phyloP scores from a whole-genome alignment of 1,284 basidiomycete genomes.

The Tremellales sp. region DNA sequence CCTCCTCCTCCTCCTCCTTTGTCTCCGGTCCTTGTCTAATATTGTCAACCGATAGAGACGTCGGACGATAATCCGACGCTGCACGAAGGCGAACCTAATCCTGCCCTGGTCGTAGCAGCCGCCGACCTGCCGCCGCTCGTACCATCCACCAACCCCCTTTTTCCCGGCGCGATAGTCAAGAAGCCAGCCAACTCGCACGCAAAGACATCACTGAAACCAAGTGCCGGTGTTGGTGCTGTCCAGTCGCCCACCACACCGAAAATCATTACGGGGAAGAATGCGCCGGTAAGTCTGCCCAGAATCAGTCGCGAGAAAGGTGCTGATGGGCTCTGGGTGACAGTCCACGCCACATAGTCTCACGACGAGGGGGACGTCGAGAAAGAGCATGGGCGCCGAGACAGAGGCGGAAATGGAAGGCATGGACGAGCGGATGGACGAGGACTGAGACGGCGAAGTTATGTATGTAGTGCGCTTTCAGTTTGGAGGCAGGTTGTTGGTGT shows the following conservation, averaged over 20 bases:
- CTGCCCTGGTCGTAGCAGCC: constrained; percentile 2
- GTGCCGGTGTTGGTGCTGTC: too few relatives aligned
- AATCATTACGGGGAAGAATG: constrained; percentile 25
- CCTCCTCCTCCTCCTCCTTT: background rate
- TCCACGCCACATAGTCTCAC: constrained; percentile 30
- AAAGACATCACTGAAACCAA: constrained; percentile 16
- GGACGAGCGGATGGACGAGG: constrained; percentile 16
- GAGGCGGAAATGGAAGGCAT: constrained; percentile 2
- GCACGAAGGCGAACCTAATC: constrained; percentile 15
- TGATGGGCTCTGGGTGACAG: constrained; percentile 4
- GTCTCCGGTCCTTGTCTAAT: background rate
- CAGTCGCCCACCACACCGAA: constrained; percentile 8
- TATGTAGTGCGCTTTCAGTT: too few relatives aligned
- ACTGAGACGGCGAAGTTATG: too few relatives aligned
- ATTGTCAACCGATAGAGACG: constrained; percentile 15
- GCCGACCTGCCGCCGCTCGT: constrained; percentile 38
- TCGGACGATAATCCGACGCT: constrained; percentile 26
- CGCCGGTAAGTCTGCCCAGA: constrained; percentile 16
- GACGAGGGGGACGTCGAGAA: constrained; percentile 27
- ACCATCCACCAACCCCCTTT: constrained; percentile 40
- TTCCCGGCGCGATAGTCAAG: constrained; percentile 42
- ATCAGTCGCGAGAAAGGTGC: background rate
- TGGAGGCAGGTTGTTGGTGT: too few relatives aligned
- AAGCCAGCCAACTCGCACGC: constrained; percentile 39
- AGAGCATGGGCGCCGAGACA: constrained; percentile 16